Evolutionary conservation across 306 rosid species (phyloP), one percentile per base, ranked within the genome.

Genomic region (Quercus dentata): DNA sequence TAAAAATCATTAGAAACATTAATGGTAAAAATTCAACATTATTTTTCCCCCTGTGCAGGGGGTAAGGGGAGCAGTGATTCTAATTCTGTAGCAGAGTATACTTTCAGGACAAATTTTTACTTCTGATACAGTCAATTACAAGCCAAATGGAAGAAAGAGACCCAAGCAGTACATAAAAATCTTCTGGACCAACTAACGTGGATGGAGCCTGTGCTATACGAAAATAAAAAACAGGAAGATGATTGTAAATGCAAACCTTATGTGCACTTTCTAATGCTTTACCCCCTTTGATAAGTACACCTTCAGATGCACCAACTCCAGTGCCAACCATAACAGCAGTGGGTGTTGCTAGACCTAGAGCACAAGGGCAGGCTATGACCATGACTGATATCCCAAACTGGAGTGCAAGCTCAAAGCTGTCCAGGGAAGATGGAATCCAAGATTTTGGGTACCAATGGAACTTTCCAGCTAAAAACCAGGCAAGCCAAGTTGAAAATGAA

Each of bases 301-400:
- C 98, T 79, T 90, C 97, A 76, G 97, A 84, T 25, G 98, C 98
- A 49, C 98, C 98, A 56, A 94, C 95, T 33, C 98, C 97, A 4
- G 97, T 94, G 31, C 98, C 98, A 59, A 94, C 98, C 98, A 94
- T 91, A 57, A 94, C 92, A 1, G 98, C 97, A 0, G 98, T 94
- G 3, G 98, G 98, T 72, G 98, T 94, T 30, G 97, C 98, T 19
- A 94, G 90, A 79, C 98, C 98, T 33, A 91, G 84, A 61, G 98
- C 97, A 89, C 98, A 94, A 79, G 98, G 98, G 78, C 98, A 94
- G 14, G 98, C 98, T 78, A 91, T 94, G 80, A 94, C 98, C 93
- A 94, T 91, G n/a, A 91, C 95, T 2, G 97, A 90, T 17, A 94
- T 94, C 38, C 97, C 98, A 75, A 94, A 94, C 82, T 94, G 95